These are phyloP conservation scores for Termitomyces sp. DNA, from an alignment of 768 basidiomycete species.

Conservation along the genomic window DNA sequence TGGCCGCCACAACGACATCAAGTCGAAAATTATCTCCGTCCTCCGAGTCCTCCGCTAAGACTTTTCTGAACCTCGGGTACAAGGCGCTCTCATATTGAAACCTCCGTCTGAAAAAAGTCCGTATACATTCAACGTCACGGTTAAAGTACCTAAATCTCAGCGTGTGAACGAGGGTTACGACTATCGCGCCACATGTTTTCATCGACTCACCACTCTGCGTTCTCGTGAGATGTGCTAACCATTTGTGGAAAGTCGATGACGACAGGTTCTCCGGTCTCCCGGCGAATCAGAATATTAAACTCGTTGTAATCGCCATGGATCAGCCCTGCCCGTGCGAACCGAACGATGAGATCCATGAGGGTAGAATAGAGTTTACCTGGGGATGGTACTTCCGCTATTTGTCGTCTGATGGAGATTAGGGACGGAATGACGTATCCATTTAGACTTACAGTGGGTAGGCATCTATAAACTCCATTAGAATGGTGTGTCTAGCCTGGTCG, in stretches of 20 bases:
- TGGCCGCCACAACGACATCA: slow-evolving; percentile 91
- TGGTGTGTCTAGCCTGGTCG: slow-evolving; percentile 92
- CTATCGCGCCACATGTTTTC: background rate
- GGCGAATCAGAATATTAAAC: slow-evolving; percentile 93
- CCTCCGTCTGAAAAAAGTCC: slow-evolving; percentile 84
- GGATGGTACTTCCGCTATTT: slow-evolving; percentile 76
- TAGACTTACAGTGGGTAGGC: slow-evolving; percentile 83
- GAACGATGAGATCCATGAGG: slow-evolving; percentile 94
- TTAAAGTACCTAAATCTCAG: slow-evolving; percentile 88
- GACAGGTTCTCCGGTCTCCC: slow-evolving; percentile 68
- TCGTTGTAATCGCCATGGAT: slow-evolving; percentile 99
- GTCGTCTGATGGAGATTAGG: slow-evolving; percentile 52
- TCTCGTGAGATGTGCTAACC: slow-evolving; percentile 95
- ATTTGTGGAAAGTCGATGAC: slow-evolving; percentile 99
- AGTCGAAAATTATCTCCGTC: slow-evolving; percentile 57
- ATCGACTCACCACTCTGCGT: slow-evolving; percentile 83
- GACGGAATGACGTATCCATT: slow-evolving; percentile 1
- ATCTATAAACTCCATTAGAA: slow-evolving; percentile 95
- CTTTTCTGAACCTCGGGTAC: slow-evolving; percentile 81
- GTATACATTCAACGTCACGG: slow-evolving; percentile 95
- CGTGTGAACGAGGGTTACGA: slow-evolving; percentile 1
- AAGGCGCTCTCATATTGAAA: slow-evolving; percentile 90
- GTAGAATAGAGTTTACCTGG: slow-evolving; percentile 88
- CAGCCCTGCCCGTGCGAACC: slow-evolving; percentile 89
- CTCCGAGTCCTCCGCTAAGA: slow-evolving; percentile 37